Evolutionary conservation across 2,329 filamentous ascomycete species (phyloP).

Genomic region (Epichloe uncinata): DNA sequence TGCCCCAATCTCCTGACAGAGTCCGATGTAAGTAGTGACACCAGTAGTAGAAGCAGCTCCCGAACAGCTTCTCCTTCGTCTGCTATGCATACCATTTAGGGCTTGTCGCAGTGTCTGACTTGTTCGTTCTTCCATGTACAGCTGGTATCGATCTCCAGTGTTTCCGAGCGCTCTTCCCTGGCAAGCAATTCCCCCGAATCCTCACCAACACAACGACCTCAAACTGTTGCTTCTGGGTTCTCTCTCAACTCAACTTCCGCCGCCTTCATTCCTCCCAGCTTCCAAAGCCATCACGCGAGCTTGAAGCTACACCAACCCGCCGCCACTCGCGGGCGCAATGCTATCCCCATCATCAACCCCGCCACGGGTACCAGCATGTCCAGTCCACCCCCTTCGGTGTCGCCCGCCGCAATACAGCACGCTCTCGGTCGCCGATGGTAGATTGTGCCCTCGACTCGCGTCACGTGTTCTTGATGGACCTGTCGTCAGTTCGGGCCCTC

Average conservation of each 20-base stretch:
- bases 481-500: constrained; percentile 18
- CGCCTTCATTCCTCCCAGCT: constrained; percentile 50
- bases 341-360: constrained; percentile 96
- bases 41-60: background rate
- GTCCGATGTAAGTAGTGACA: constrained; percentile 60
- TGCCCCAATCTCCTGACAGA: constrained; percentile 87
- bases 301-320: constrained; percentile 84
- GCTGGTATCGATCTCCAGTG: constrained; percentile 84
- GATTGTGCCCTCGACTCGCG: constrained; percentile 9
- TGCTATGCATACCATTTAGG: background rate
- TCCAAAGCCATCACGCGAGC: constrained; percentile 50
- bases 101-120: constrained; percentile 14
- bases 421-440: constrained; percentile 42
- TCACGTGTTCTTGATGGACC: constrained; percentile 21
- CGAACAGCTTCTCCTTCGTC: background rate
- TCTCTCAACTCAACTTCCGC: constrained; percentile 57
- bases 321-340: constrained; percentile 79
- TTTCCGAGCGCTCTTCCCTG: constrained; percentile 86
- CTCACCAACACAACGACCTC: constrained; percentile 80
- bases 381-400: constrained; percentile 67
- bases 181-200: constrained; percentile 93
- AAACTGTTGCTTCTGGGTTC: constrained; percentile 64
- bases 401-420: constrained; percentile 48
- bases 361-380: constrained; percentile 78
- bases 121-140: constrained; percentile 29